phyloP scores from a whole-genome alignment of 2,329 filamentous ascomycete species.

The Apiospora koreana region DNA sequence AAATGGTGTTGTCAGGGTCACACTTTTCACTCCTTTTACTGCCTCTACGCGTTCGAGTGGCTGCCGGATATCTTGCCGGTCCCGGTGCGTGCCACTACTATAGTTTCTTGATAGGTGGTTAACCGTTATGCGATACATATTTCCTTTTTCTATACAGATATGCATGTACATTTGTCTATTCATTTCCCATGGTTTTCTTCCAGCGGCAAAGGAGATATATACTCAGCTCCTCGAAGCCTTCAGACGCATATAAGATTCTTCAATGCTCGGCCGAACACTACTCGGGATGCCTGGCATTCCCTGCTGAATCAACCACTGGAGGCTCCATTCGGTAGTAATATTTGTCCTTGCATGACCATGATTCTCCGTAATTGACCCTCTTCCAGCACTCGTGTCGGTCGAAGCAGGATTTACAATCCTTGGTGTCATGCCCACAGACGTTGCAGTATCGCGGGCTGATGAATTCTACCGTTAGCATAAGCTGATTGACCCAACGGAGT shows the following conservation, averaged over 20 bases:
- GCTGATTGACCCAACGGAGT: neutral
- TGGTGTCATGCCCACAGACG: constrained; percentile 1
- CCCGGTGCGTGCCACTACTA: no score
- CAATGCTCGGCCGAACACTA: neutral
- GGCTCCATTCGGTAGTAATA: neutral
- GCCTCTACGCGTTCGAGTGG: no score
- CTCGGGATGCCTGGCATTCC: neutral
- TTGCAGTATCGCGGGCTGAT: neutral
- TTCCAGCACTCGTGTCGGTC: neutral
- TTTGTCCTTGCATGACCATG: neutral
- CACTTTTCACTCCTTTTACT: no score
- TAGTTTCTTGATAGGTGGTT: no score
- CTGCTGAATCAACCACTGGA: no score
- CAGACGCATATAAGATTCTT: neutral
- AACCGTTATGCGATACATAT: no score
- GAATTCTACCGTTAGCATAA: neutral
- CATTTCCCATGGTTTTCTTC: no score
- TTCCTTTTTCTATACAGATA: no score
- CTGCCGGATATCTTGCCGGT: no score
- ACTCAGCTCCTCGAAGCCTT: neutral
- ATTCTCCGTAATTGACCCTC: neutral
- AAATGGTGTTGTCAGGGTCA: no score
- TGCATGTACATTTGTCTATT: no score
- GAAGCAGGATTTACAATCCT: neutral
- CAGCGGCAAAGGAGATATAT: neutral